These are phyloP conservation scores for Rhizopogon roseolus DNA, from an alignment of 768 basidiomycete species.

Conservation along the genomic window DNA sequence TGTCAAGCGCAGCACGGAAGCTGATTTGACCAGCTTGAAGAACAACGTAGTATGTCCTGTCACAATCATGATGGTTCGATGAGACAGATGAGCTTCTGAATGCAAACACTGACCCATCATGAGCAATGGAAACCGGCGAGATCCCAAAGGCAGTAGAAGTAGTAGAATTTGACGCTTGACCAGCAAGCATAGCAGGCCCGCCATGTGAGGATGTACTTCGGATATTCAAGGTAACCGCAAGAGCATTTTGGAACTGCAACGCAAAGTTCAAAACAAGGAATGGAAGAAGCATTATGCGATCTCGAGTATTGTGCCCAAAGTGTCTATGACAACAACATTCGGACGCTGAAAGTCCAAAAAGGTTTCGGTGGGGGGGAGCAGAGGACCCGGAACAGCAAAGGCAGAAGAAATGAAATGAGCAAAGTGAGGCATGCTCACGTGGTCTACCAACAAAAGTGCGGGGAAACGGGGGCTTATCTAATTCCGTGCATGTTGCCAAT, in stretches of 20 bases:
- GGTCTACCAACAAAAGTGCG: too few relatives aligned
- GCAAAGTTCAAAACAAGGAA: conserved; percentile 7
- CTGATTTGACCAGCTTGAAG: conserved; percentile 56
- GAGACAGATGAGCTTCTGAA: conserved; percentile 1
- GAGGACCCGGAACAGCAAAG: background rate
- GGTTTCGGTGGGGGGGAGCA: background rate
- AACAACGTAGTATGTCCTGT: conserved; percentile 64
- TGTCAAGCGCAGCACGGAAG: conserved; percentile 71
- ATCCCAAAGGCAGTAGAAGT: conserved; percentile 35
- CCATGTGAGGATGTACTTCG: conserved; percentile 10
- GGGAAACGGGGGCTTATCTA: too few relatives aligned
- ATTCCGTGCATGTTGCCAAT: too few relatives aligned
- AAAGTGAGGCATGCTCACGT: too few relatives aligned
- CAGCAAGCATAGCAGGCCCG: background rate
- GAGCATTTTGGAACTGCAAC: conserved; percentile 7
- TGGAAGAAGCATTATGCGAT: conserved; percentile 16
- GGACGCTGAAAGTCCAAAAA: background rate
- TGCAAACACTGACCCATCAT: conserved; percentile 36
- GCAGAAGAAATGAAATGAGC: background rate
- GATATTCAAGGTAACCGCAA: conserved; percentile 2
- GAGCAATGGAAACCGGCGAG: conserved; percentile 38
- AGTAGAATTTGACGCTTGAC: conserved; percentile 5
- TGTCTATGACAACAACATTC: conserved; percentile 17
- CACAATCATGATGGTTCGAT: conserved; percentile 3
- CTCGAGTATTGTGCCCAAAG: conserved; percentile 3